These are phyloP conservation scores for Fusarium dlaminii DNA, from an alignment of 2,329 filamentous ascomycete species.

Conservation along the genomic window DNA sequence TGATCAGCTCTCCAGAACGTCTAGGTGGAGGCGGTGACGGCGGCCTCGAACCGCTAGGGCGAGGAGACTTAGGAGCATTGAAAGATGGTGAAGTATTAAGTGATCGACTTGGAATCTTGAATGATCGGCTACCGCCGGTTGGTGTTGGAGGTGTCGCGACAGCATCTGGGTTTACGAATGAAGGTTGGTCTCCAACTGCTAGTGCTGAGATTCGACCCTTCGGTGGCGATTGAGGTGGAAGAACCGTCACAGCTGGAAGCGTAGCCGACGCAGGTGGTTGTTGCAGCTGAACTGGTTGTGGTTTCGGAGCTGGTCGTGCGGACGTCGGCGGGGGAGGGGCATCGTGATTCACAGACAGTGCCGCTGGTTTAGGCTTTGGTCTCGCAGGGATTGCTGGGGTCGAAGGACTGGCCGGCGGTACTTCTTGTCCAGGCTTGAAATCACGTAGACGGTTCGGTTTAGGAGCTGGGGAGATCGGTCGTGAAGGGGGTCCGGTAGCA, in stretches of 20 bases:
- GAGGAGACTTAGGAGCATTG: conserved; percentile 54
- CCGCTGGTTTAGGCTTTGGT: conserved; percentile 42
- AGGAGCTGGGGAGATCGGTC: conserved; percentile 51
- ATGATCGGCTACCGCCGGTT: conserved; percentile 55
- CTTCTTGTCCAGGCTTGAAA: conserved; percentile 52
- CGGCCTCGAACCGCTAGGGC: conserved; percentile 58
- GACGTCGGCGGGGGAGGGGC: conserved; percentile 39
- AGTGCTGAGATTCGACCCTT: conserved; percentile 54
- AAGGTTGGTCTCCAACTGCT: conserved; percentile 52
- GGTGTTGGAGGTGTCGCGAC: conserved; percentile 53
- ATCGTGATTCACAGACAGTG: conserved; percentile 35
- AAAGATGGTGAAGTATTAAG: conserved; percentile 59
- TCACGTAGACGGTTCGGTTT: conserved; percentile 57
- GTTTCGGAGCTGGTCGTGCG: conserved; percentile 41
- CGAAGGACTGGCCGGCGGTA: conserved; percentile 44
- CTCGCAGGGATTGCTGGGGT: conserved; percentile 46
- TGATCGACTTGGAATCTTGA: conserved; percentile 65
- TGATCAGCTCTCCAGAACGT: conserved; percentile 67
- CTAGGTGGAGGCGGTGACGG: conserved; percentile 72
- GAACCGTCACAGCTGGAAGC: conserved; percentile 74
- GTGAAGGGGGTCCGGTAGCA: conserved; percentile 40
- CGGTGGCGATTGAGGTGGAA: conserved; percentile 76
- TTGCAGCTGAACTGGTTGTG: conserved; percentile 33
- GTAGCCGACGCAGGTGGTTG: conserved; percentile 39
- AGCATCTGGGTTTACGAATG: conserved; percentile 60